Conservation (phyloP, 768 basidiomycete genomes). For the Brasilioporus rufonigricans region DNA sequence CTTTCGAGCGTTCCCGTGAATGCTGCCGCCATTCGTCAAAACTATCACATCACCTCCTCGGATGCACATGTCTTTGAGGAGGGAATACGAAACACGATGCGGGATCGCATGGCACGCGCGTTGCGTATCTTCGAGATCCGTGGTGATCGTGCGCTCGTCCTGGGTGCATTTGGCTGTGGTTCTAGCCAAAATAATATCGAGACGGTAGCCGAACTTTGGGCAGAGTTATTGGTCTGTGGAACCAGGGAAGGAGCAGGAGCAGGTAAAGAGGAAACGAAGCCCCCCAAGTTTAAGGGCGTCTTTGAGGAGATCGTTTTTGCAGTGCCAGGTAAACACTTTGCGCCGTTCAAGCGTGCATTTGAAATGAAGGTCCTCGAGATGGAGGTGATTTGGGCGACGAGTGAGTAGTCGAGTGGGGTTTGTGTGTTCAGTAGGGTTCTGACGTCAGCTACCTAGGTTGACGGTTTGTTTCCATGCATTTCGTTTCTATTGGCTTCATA, state of each 20-base stretch:
- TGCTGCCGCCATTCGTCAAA: conserved; percentile 39
- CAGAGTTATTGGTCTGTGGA: conserved; percentile 42
- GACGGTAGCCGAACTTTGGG: conserved; percentile 44
- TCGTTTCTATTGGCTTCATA: no score
- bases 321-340: conserved; percentile 36
- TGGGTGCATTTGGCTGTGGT: conserved; percentile 48
- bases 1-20: conserved; percentile 44
- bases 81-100: conserved; percentile 42
- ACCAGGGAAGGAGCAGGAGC: conserved; percentile 22
- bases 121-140: conserved; percentile 42
- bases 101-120: conserved; percentile 47
- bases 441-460: neutral
- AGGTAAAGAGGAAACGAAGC: conserved; percentile 13
- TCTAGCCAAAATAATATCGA: conserved; percentile 41
- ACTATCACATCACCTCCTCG: conserved; percentile 34
- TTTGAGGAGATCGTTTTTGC: conserved; percentile 46
- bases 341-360: conserved; percentile 39
- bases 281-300: conserved; percentile 37
- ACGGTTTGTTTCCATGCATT: no score
- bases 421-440: neutral
- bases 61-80: conserved; percentile 36
- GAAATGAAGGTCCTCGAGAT: conserved; percentile 40
- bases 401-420: conserved; percentile 18
- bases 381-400: conserved; percentile 29
- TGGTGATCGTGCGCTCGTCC: conserved; percentile 38